Percentiles rank a stretch among this genome's conserved stretches.
Evolutionary conservation across 2,329 filamentous ascomycete species (phyloP).

Genomic region (Trichoderma oligosporum): DNA sequence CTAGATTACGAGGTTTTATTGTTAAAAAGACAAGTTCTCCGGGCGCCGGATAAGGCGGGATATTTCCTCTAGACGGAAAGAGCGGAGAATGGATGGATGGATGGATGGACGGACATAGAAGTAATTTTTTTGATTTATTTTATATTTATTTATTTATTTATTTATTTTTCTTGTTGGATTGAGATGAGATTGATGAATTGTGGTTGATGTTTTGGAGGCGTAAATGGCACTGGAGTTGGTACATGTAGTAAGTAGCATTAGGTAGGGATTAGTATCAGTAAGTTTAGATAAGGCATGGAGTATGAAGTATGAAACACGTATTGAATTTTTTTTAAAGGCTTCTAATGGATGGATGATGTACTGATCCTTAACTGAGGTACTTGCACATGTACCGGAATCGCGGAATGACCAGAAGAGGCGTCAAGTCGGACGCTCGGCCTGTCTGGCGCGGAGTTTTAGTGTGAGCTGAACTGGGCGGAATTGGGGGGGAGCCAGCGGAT

Average conservation of each 20-base stretch:
- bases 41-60: conserved; percentile 6
- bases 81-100: background rate
- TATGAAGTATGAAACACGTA: too few species aligned
- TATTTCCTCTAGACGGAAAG: background rate
- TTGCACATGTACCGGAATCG: background rate
- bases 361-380: too few species aligned
- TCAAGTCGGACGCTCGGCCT: background rate
- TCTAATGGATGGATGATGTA: too few species aligned
- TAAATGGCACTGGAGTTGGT: too few species aligned
- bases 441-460: background rate
- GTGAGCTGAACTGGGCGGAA: conserved; percentile 5
- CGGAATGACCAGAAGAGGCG: conserved; percentile 10
- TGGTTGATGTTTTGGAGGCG: too few species aligned
- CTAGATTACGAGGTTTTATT: background rate
- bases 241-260: too few species aligned
- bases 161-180: background rate
- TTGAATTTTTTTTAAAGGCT: background rate
- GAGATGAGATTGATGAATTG: background rate
- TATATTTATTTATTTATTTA: too few species aligned
- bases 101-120: too few species aligned
- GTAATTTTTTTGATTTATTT: too few species aligned
- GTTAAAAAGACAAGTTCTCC: background rate
- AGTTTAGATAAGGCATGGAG: too few species aligned
- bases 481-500: background rate
- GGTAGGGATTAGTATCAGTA: too few species aligned